phyloP scores from a whole-genome alignment of 2,329 filamentous ascomycete genomes.

The Trichophyton simii region DNA sequence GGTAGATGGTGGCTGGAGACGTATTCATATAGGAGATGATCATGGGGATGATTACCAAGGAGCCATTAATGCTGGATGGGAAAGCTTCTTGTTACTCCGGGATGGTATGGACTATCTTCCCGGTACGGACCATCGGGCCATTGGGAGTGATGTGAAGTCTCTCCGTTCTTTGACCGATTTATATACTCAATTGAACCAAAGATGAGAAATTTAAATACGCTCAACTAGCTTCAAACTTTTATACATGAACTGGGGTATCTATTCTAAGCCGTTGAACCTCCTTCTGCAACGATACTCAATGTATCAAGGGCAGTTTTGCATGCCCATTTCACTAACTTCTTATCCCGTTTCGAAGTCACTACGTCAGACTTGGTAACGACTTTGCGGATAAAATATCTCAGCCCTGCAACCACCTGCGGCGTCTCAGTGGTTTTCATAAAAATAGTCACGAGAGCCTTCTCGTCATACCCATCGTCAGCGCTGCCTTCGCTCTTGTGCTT shows the following conservation, averaged over 20 bases:
- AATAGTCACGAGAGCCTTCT: slow-evolving; percentile 49
- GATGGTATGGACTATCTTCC: slow-evolving; percentile 3
- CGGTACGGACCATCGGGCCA: background rate
- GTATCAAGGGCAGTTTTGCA: slow-evolving; percentile 31
- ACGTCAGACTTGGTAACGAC: slow-evolving; percentile 55
- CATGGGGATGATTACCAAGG: slow-evolving; percentile 30
- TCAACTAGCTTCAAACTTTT: background rate
- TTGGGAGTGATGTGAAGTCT: slow-evolving; percentile 3
- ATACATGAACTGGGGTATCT: background rate
- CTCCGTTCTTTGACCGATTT: slow-evolving; percentile 7
- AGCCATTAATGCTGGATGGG: slow-evolving; percentile 28
- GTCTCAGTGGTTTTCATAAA: slow-evolving; percentile 53
- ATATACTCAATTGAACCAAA: slow-evolving; percentile 6
- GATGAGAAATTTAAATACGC: background rate
- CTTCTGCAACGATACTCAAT: slow-evolving; percentile 24
- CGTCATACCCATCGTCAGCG: slow-evolving; percentile 33
- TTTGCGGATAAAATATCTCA: slow-evolving; percentile 71
- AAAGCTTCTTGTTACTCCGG: slow-evolving; percentile 16
- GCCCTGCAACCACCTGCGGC: slow-evolving; percentile 56
- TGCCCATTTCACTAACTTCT: slow-evolving; percentile 38
- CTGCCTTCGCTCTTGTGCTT: slow-evolving; percentile 16
- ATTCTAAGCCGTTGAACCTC: background rate
- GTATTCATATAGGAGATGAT: slow-evolving; percentile 36
- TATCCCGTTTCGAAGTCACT: slow-evolving; percentile 39
- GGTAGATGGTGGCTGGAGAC: slow-evolving; percentile 10